phyloP scores from a whole-genome alignment of 306 rosid species.

The Prunus mongolica region DNA sequence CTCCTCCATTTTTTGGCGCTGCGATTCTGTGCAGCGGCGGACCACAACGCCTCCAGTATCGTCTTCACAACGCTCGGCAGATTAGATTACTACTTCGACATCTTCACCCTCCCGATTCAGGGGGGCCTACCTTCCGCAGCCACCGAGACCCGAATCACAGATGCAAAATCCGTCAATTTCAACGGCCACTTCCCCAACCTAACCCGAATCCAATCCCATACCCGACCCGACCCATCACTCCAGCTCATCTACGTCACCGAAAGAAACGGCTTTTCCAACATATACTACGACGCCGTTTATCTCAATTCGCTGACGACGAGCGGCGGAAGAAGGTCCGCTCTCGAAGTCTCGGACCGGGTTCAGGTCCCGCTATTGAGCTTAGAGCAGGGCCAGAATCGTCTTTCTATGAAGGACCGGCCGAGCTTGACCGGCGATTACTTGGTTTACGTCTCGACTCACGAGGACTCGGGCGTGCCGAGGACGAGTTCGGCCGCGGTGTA shows the following conservation, averaged over 20 bases:
- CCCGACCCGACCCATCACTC: slow-evolving; percentile 25
- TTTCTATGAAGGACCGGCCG: slow-evolving; percentile 76
- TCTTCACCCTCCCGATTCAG: slow-evolving; percentile 48
- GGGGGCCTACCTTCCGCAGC: background rate
- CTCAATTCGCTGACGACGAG: background rate
- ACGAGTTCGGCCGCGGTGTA: slow-evolving; percentile 79
- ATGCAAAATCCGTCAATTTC: slow-evolving; percentile 69
- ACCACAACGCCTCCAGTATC: slow-evolving; percentile 32
- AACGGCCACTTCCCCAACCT: slow-evolving; percentile 73
- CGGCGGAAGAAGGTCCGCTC: slow-evolving; percentile 33
- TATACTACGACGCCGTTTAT: slow-evolving; percentile 61
- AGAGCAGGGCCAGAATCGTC: background rate
- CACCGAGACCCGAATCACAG: slow-evolving; percentile 58
- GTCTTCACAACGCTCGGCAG: slow-evolving; percentile 76
- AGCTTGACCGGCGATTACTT: slow-evolving; percentile 45
- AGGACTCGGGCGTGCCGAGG: slow-evolving; percentile 49
- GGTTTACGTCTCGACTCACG: slow-evolving; percentile 73
- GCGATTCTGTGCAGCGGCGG: background rate
- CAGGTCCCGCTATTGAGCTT: slow-evolving; percentile 51
- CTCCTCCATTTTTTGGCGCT: background rate
- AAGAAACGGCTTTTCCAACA: slow-evolving; percentile 46
- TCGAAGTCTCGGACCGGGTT: slow-evolving; percentile 39
- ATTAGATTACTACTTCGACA: slow-evolving; percentile 52
- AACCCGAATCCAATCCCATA: slow-evolving; percentile 2
- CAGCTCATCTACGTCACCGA: slow-evolving; percentile 70